phyloP scores from a whole-genome alignment of 345 rosid genomes.

The Acer yangbiense region DNA sequence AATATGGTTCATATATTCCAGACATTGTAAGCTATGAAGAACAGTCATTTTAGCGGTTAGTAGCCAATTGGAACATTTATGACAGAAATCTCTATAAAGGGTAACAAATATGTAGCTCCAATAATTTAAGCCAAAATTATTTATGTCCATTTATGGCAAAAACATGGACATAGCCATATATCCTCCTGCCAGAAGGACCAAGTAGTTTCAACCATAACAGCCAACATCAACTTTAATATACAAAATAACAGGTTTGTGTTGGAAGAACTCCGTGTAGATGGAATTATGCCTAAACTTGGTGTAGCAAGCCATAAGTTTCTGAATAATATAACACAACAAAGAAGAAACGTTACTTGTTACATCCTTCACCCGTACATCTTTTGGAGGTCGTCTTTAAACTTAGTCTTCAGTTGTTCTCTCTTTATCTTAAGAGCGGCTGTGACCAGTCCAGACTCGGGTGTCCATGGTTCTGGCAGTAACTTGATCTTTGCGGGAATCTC shows the following conservation, averaged over 20 bases:
- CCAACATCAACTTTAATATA: background rate
- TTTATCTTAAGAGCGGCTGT: constrained; percentile 76
- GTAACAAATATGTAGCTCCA: too few species aligned
- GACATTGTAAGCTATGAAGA: background rate
- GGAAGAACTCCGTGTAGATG: background rate
- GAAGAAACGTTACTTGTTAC: background rate
- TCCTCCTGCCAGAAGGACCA: background rate
- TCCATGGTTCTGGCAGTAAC: constrained; percentile 76
- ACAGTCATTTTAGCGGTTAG: background rate
- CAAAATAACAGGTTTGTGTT: background rate
- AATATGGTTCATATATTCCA: background rate
- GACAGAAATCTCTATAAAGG: too few species aligned
- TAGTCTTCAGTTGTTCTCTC: constrained; percentile 70
- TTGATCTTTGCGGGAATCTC: constrained; percentile 80
- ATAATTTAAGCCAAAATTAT: too few species aligned
- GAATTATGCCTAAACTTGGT: background rate
- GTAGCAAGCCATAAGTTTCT: background rate
- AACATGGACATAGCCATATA: background rate
- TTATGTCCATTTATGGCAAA: background rate
- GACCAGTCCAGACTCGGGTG: constrained; percentile 77
- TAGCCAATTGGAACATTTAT: too few species aligned
- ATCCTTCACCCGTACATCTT: constrained; percentile 51
- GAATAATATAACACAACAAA: background rate
- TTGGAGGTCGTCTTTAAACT: constrained; percentile 66
- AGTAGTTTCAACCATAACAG: background rate